These are phyloP conservation scores for Smallanthus sonchifolius DNA, from an alignment of 129 eudicot genomes.

Conservation along the genomic window DNA sequence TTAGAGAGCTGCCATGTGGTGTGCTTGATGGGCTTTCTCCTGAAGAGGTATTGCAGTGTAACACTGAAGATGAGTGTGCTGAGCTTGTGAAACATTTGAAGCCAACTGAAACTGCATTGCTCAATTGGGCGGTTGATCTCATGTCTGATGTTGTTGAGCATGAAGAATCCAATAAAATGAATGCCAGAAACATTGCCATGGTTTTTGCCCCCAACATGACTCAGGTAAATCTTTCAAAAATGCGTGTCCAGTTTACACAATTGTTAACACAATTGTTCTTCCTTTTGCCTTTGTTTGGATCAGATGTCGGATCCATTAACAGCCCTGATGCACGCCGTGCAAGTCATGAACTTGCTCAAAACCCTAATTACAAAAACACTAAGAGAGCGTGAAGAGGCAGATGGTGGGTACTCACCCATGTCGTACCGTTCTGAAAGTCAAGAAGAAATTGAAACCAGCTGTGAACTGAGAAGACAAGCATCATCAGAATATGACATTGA, in stretches of 20 bases:
- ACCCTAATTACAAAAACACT: slow-evolving; percentile 59
- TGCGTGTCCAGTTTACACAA: background rate
- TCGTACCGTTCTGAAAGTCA: slow-evolving; percentile 58
- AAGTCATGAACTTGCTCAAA: slow-evolving; percentile 79
- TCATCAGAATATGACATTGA: slow-evolving; percentile 32
- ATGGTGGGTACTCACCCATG: slow-evolving; percentile 56
- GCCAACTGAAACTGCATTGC: slow-evolving; percentile 71
- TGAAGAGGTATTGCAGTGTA: slow-evolving; percentile 64
- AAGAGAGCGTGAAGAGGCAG: slow-evolving; percentile 50
- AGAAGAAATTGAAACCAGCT: slow-evolving; percentile 79
- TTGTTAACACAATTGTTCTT: background rate
- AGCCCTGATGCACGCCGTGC: slow-evolving; percentile 90
- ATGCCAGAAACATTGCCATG: slow-evolving; percentile 89
- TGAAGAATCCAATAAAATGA: slow-evolving; percentile 79
- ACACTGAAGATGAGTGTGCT: slow-evolving; percentile 55
- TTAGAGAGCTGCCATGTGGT: slow-evolving; percentile 80
- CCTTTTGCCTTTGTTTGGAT: background rate
- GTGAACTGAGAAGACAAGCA: slow-evolving; percentile 52
- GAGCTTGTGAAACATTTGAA: slow-evolving; percentile 63
- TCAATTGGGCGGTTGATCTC: slow-evolving; percentile 83
- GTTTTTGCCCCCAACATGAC: slow-evolving; percentile 91
- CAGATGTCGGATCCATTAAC: slow-evolving; percentile 95
- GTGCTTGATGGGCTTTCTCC: slow-evolving; percentile 90
- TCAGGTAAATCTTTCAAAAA: slow-evolving; percentile 45
- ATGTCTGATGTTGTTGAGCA: slow-evolving; percentile 90